Conservation (phyloP, 2,329 filamentous ascomycete genomes). For the Fusarium albosuccineum region DNA sequence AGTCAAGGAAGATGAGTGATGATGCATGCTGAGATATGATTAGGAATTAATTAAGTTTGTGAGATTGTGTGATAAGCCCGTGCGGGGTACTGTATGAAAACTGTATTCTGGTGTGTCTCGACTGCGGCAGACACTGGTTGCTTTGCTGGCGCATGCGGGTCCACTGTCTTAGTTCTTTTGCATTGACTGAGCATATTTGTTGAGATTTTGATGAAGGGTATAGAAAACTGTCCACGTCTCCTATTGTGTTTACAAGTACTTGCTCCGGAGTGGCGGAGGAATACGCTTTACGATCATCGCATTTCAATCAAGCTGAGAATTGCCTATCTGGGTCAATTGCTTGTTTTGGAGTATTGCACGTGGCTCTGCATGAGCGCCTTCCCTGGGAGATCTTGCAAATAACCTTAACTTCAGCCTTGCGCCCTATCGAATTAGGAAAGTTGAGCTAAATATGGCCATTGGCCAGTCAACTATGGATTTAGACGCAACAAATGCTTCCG, state of each 20-base stretch:
- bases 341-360: neutral
- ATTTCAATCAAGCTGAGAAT: no score
- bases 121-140: no score
- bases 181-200: no score
- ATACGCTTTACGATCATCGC: no score
- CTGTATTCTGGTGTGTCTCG: neutral
- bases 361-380: neutral
- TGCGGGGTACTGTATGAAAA: neutral
- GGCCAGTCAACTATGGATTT: neutral
- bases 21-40: neutral
- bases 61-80: neutral
- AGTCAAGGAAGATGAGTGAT: neutral
- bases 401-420: neutral
- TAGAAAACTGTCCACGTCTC: no score
- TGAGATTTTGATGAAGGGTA: no score
- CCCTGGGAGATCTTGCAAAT: neutral
- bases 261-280: no score
- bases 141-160: no score
- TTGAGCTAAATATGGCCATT: neutral
- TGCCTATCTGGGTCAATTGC: neutral
- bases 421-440: neutral
- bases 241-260: no score
- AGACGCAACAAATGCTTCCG: constrained; percentile 9
- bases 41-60: no score
- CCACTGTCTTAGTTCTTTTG: no score